Conservation (phyloP, 371 early-diverging fungal species). For the Funneliformis caledonium region DNA sequence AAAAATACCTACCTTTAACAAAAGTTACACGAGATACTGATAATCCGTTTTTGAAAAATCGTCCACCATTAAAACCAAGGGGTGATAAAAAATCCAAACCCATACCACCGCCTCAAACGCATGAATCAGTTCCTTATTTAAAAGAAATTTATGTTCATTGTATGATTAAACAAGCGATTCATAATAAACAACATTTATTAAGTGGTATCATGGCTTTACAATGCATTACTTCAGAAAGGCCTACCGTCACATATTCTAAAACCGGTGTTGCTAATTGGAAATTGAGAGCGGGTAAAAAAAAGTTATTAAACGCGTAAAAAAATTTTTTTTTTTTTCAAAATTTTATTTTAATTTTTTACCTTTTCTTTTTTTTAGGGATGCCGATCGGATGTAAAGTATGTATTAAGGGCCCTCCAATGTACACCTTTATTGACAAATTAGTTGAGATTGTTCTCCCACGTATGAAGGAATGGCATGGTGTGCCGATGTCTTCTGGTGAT, state of each 20-base stretch:
- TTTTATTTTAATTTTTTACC: not conserved
- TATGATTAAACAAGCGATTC: constrained; percentile 83
- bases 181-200: constrained; percentile 87
- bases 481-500: constrained; percentile 77
- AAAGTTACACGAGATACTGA: constrained; percentile 35
- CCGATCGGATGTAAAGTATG: constrained; percentile 85
- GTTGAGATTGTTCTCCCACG: constrained; percentile 93
- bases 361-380: constrained; percentile 65
- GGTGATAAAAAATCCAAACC: constrained; percentile 67
- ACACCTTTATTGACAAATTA: constrained; percentile 92
- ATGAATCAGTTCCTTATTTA: constrained; percentile 65
- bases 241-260: constrained; percentile 82
- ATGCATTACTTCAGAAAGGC: constrained; percentile 83
- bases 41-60: constrained; percentile 40
- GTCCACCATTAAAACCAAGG: constrained; percentile 49
- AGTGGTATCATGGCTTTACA: constrained; percentile 91
- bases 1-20: constrained; percentile 46
- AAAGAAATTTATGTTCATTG: constrained; percentile 75
- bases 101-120: constrained; percentile 54
- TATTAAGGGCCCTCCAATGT: constrained; percentile 86
- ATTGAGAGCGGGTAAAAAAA: constrained; percentile 65
- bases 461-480: constrained; percentile 90
- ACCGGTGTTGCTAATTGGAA: constrained; percentile 84
- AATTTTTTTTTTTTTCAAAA: not conserved
- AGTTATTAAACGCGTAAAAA: not conserved